Conservation (phyloP, 139 green algal genomes). For the Eudorina sp. region DNA sequence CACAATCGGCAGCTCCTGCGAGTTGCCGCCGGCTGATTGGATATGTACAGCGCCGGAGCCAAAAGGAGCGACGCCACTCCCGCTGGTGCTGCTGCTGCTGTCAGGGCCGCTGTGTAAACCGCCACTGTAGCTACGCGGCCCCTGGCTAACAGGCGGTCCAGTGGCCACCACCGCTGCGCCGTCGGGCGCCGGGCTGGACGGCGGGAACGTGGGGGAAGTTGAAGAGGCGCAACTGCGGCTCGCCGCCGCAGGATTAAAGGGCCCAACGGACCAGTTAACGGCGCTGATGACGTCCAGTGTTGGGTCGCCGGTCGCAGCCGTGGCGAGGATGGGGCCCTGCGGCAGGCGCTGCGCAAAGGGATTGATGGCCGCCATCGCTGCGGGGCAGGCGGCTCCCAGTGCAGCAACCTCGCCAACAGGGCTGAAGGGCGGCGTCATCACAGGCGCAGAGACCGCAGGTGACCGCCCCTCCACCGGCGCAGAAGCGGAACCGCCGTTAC, state of each 20-base stretch:
- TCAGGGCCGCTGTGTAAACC: too few relatives aligned
- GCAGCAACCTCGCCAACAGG: not conserved
- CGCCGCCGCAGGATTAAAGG: not conserved
- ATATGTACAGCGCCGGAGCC: not conserved
- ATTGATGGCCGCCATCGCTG: not conserved
- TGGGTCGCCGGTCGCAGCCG: conserved; percentile 12
- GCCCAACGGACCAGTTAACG: not conserved
- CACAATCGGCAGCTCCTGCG: not conserved
- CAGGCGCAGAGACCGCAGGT: not conserved
- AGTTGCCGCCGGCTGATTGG: not conserved
- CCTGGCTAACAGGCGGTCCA: too few relatives aligned
- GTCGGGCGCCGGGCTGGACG: too few relatives aligned
- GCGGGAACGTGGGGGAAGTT: too few relatives aligned
- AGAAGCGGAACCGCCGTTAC: too few relatives aligned
- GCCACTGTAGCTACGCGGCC: too few relatives aligned
- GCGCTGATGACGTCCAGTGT: conserved; percentile 39
- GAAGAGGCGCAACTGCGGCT: not conserved
- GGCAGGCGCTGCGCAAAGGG: not conserved
- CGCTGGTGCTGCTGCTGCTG: not conserved
- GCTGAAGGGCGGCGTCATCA: not conserved
- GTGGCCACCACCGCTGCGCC: too few relatives aligned
- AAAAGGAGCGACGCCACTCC: not conserved
- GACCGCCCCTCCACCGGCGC: too few relatives aligned
- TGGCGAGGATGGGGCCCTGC: not conserved
- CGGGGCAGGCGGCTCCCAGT: not conserved